A percentile compares a stretch with the other conserved stretches of the same genome.
These are phyloP conservation scores for Boletus rubescentipes DNA, from an alignment of 768 basidiomycete species.

Conservation along the genomic window DNA sequence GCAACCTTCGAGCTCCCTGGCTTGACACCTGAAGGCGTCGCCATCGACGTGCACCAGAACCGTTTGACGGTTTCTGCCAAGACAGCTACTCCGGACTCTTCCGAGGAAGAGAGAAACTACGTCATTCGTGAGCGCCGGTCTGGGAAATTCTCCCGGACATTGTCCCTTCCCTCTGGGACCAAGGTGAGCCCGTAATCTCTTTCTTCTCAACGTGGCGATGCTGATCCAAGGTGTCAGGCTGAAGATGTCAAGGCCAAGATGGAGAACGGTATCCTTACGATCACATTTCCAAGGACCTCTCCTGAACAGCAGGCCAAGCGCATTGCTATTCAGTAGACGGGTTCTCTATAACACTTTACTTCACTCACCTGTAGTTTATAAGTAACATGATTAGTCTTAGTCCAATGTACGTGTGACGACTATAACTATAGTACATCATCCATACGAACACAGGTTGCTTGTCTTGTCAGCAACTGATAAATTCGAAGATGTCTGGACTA, in stretches of 20 bases:
- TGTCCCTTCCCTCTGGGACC: slow-evolving; percentile 46
- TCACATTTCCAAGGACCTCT: slow-evolving; percentile 47
- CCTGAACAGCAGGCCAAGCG: slow-evolving; percentile 29
- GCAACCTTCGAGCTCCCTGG: slow-evolving; percentile 59
- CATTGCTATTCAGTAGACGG: background rate
- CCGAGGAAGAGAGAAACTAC: slow-evolving; percentile 35
- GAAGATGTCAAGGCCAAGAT: slow-evolving; percentile 48
- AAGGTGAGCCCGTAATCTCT: slow-evolving; percentile 22
- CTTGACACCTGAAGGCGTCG: slow-evolving; percentile 46
- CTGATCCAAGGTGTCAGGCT: slow-evolving; percentile 26
- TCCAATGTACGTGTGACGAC: too few species aligned
- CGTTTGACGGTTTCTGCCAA: slow-evolving; percentile 50
- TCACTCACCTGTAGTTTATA: too few species aligned
- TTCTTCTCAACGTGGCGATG: too few species aligned
- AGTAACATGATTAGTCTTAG: too few species aligned
- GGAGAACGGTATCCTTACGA: slow-evolving; percentile 45
- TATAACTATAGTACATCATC: too few species aligned
- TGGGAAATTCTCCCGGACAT: slow-evolving; percentile 45
- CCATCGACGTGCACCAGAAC: slow-evolving; percentile 47
- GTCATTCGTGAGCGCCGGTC: slow-evolving; percentile 43
- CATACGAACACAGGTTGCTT: too few species aligned
- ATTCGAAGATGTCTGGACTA: too few species aligned
- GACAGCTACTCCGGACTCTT: slow-evolving; percentile 29
- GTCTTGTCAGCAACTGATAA: too few species aligned
- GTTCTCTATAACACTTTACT: too few species aligned